These are phyloP conservation scores for Psidium friedrichsthalianum DNA, from an alignment of 345 rosid genomes.

Conservation along the genomic window DNA sequence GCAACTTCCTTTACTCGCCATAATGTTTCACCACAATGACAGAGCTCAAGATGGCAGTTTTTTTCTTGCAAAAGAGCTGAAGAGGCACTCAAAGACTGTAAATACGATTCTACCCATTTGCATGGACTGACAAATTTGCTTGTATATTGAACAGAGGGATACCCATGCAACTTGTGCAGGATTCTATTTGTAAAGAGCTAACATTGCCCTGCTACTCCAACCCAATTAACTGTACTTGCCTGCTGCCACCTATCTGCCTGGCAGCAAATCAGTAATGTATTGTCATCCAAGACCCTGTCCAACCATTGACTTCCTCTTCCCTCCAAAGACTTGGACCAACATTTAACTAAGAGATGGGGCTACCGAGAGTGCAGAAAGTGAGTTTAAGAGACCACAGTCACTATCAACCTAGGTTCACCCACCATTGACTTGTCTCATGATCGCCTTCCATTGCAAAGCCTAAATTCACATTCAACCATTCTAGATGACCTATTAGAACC, in stretches of 20 bases:
- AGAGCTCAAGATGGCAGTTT: not conserved
- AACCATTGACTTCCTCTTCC: not conserved
- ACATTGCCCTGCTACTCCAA: not conserved
- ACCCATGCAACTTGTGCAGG: not conserved
- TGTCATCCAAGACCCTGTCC: not conserved
- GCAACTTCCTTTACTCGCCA: not conserved
- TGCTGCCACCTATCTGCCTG: not conserved
- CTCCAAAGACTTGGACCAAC: not conserved
- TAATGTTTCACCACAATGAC: not conserved
- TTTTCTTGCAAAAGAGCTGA: not conserved
- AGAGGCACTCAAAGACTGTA: not conserved
- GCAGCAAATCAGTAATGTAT: not conserved
- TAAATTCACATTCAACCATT: not conserved
- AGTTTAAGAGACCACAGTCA: not conserved
- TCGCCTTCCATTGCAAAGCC: not conserved
- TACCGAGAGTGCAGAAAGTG: not conserved
- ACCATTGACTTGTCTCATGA: not conserved
- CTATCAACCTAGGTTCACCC: not conserved
- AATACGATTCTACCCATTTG: not conserved
- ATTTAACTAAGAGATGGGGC: not conserved
- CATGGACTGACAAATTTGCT: not conserved
- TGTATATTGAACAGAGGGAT: not conserved
- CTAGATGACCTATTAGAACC: not conserved
- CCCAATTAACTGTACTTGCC: not conserved
- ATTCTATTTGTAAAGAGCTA: not conserved